Evolutionary conservation across 1,284 basidiomycete genomes (phyloP).

Genomic region (Takashimella koratensis): DNA sequence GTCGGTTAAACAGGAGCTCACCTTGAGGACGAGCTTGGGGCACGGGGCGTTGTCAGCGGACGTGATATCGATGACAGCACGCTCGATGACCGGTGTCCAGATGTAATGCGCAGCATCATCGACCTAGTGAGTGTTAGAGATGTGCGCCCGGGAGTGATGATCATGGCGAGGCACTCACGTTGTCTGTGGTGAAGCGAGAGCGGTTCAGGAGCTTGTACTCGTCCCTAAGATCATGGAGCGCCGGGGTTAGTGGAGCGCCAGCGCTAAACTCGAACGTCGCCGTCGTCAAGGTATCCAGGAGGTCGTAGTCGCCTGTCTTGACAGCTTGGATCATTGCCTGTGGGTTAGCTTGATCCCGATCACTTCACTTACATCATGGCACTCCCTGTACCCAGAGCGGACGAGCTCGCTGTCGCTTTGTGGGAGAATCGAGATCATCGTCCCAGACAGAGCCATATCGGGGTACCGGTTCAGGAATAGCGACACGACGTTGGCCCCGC

Average conservation of each 20-base stretch:
- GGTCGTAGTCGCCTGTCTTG: constrained; percentile 12
- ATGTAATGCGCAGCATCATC: constrained; percentile 10
- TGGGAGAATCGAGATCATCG: constrained; percentile 15
- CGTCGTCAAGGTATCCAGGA: constrained; percentile 18
- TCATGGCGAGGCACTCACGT: constrained; percentile 5
- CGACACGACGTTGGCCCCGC: constrained; percentile 15
- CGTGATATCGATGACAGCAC: neutral
- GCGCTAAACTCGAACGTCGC: constrained; percentile 20
- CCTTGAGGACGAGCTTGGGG: constrained; percentile 18
- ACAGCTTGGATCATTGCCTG: constrained; percentile 17
- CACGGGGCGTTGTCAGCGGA: constrained; percentile 2
- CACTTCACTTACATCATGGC: constrained; percentile 18
- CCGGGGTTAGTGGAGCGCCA: constrained; percentile 5
- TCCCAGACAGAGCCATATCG: constrained; percentile 7
- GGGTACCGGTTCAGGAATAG: constrained; percentile 12
- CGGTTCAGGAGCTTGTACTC: constrained; percentile 16
- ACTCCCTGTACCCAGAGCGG: constrained; percentile 17
- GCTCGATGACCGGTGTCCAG: constrained; percentile 5
- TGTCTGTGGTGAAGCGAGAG: constrained; percentile 6
- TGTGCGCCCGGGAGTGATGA: too few relatives aligned
- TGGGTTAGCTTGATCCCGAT: neutral
- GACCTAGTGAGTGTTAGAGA: constrained; percentile 4
- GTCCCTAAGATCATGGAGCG: constrained; percentile 18
- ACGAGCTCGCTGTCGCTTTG: constrained; percentile 10
- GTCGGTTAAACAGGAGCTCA: constrained; percentile 6